Base-by-base conservation (phyloP, 2,329 filamentous ascomycete species). In the Hypoxylon sp. region DNA sequence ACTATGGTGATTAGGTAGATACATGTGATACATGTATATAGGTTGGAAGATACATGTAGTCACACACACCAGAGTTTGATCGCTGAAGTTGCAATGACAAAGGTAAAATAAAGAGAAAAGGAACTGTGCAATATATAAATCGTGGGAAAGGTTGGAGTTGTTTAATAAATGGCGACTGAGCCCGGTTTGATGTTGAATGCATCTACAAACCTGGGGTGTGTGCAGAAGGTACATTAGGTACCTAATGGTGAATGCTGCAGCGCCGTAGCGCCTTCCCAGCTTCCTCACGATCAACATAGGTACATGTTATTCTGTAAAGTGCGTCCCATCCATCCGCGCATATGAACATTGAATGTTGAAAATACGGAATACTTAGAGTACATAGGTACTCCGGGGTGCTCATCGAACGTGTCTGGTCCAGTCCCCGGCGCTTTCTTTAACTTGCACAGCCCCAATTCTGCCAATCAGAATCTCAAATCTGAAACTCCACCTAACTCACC, bases 401-500 rank as follows among this genome's bases (percentile, higher is more conserved):
- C n/a, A n/a, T n/a, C n/a, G n/a, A n/a, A n/a, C n/a, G n/a, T n/a
- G n/a, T n/a, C n/a, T n/a, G n/a, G n/a, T n/a, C n/a, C n/a, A n/a
- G 64, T 64, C 61, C 65, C 62, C 56, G 33, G 53, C 61, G 50
- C 54, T 54, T 64, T 55, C 18, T 58, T n/a, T 53, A 48, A 33
- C 65, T 68, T 68, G 65, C 58, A 65, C 62, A 51, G 65, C 62
- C 62, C 44, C 62, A 53, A 55, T 49, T 62, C 55, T 45, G 46
- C 65, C 65, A 68, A 68, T 68, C 42, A 65, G 58, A 60, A 54
- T 45, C 22, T 57, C 33, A 42, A 26, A 65, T 68, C 62, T 65
- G 62, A 65, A 68, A 68, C 62, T 62, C 65, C 65, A 64, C 62
- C 58, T 59, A 40, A n/a, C 59, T 62, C 53, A 68, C 54, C 58